These are phyloP conservation scores for Pythium biforme DNA, from an alignment of 352 stramenopile genomes.

Conservation along the genomic window DNA sequence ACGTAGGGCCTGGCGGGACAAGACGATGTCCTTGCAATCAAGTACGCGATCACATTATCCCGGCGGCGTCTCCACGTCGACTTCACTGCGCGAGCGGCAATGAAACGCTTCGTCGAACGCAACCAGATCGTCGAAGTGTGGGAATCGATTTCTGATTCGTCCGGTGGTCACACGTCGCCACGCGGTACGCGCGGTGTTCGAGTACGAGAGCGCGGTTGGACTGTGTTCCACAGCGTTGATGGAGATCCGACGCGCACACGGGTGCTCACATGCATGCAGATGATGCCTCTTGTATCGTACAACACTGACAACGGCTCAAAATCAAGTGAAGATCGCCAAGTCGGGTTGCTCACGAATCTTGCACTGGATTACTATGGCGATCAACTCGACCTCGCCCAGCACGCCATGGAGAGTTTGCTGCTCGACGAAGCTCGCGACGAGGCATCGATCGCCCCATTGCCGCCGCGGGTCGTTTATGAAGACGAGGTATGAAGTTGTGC, in stretches of 20 bases:
- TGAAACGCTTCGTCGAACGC: constrained; percentile 29
- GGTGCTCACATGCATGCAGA: constrained; percentile 33
- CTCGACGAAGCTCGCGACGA: constrained; percentile 23
- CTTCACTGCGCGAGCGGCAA: constrained; percentile 27
- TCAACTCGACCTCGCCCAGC: constrained; percentile 32
- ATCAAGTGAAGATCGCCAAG: constrained; percentile 19
- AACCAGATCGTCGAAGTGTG: constrained; percentile 33
- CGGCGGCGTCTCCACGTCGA: constrained; percentile 27
- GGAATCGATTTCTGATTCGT: constrained; percentile 25
- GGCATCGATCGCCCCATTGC: neutral
- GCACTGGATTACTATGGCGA: constrained; percentile 34
- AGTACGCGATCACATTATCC: constrained; percentile 31
- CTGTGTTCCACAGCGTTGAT: constrained; percentile 4
- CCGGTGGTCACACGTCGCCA: neutral
- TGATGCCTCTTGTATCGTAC: constrained; percentile 28
- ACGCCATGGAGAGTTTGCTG: constrained; percentile 34
- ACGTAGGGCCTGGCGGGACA: constrained; percentile 17
- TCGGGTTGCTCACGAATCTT: constrained; percentile 31
- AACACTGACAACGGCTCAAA: neutral
- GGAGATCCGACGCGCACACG: constrained; percentile 8
- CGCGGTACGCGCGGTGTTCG: neutral
- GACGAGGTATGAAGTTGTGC: neutral
- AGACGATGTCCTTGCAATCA: constrained; percentile 27
- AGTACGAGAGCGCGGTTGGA: constrained; percentile 23
- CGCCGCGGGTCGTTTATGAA: neutral